Evolutionary conservation across 2,329 filamentous ascomycete genomes (phyloP).

Genomic region (Fusarium sarcochroum): DNA sequence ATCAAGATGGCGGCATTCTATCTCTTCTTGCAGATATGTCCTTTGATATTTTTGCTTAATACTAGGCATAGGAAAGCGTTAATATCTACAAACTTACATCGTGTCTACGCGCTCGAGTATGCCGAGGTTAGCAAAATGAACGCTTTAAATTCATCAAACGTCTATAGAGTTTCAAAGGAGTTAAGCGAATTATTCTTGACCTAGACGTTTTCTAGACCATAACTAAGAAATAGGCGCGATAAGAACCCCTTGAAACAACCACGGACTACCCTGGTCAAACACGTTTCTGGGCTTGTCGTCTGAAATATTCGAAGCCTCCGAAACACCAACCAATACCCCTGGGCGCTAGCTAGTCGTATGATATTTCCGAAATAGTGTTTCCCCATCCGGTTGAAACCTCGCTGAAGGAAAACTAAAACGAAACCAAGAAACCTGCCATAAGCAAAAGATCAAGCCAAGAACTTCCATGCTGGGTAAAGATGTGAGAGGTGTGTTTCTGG

Average conservation of each 20-base stretch:
- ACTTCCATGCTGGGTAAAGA: not conserved
- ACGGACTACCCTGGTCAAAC: not conserved
- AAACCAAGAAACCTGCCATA: not conserved
- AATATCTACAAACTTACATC: too few relatives aligned
- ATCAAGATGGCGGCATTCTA: too few relatives aligned
- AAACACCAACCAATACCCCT: not conserved
- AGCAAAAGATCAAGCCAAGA: not conserved
- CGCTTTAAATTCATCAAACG: too few relatives aligned
- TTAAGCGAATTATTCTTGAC: too few relatives aligned
- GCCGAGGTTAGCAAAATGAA: too few relatives aligned
- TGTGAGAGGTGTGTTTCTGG: not conserved
- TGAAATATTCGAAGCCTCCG: not conserved
- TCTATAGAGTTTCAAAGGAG: too few relatives aligned
- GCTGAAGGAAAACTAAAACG: not conserved
- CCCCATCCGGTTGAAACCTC: constrained; percentile 2
- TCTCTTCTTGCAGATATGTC: too few relatives aligned
- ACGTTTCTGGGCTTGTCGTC: not conserved
- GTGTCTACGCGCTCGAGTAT: too few relatives aligned
- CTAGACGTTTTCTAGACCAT: not conserved
- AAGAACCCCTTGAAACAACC: constrained; percentile 2
- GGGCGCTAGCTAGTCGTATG: not conserved
- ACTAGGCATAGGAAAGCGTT: too few relatives aligned
- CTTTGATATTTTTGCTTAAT: too few relatives aligned
- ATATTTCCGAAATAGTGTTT: not conserved
- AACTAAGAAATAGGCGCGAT: not conserved